phyloP scores from a whole-genome alignment of 495 filamentous ascomycete genomes.

The Hypomontagnella submonticulosa region DNA sequence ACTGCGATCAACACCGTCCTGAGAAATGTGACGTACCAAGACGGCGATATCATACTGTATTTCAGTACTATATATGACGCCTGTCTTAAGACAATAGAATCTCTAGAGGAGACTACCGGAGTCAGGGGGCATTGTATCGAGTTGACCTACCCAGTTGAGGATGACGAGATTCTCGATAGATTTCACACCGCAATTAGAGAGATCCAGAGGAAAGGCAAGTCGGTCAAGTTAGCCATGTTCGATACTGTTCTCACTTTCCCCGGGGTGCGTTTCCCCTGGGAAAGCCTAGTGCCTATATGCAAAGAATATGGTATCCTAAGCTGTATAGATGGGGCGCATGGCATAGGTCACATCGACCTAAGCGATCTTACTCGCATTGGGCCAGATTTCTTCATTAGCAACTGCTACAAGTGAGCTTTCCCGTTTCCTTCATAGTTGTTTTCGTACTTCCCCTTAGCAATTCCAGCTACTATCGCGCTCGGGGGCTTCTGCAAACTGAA shows the following conservation, averaged over 20 bases:
- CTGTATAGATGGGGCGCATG: slow-evolving; percentile 78
- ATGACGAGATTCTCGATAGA: slow-evolving; percentile 64
- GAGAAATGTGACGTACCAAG: slow-evolving; percentile 68
- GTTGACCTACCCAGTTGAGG: slow-evolving; percentile 65
- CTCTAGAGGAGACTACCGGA: slow-evolving; percentile 67
- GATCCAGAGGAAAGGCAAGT: slow-evolving; percentile 57
- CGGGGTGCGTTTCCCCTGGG: slow-evolving; percentile 80
- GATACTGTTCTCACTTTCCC: slow-evolving; percentile 79
- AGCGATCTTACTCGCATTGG: slow-evolving; percentile 64
- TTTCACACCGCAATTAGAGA: slow-evolving; percentile 61
- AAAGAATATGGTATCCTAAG: slow-evolving; percentile 65
- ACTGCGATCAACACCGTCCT: slow-evolving; percentile 83
- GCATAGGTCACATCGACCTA: slow-evolving; percentile 76
- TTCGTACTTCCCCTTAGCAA: not conserved
- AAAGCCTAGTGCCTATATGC: slow-evolving; percentile 69
- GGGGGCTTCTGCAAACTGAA: slow-evolving; percentile 69
- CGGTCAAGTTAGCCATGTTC: slow-evolving; percentile 71
- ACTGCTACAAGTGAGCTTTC: slow-evolving; percentile 85
- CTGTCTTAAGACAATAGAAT: slow-evolving; percentile 76
- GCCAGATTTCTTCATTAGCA: slow-evolving; percentile 81
- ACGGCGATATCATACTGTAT: slow-evolving; percentile 69
- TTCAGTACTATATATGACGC: slow-evolving; percentile 84
- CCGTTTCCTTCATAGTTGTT: slow-evolving; percentile 52
- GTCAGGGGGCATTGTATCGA: slow-evolving; percentile 54
- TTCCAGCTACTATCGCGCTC: slow-evolving; percentile 56